Evolutionary conservation across 352 stramenopile genomes (phyloP).

Genomic region (Phytophthora sansomeana): DNA sequence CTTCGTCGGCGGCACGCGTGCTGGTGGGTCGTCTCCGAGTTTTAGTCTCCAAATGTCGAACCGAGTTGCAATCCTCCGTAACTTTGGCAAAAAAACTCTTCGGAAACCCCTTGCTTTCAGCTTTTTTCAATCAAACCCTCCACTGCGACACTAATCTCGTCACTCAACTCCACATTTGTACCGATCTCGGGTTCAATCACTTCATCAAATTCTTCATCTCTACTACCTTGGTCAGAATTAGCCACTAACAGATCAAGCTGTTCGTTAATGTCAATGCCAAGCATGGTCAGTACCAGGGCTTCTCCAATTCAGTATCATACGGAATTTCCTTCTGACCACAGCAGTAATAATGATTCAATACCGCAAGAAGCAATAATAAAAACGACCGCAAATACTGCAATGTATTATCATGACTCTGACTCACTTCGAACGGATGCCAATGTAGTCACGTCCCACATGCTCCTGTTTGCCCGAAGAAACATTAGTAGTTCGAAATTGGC

Average conservation of each 20-base stretch:
- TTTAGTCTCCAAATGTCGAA: slow-evolving; percentile 11
- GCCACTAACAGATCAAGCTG: slow-evolving; percentile 1
- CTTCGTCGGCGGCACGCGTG: not conserved
- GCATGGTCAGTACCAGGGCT: slow-evolving; percentile 10
- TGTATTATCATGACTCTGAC: no score
- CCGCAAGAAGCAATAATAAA: no score
- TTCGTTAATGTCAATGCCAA: slow-evolving; percentile 1
- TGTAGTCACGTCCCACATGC: no score
- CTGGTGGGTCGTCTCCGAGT: slow-evolving; percentile 8
- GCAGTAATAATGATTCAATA: no score
- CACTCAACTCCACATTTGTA: not conserved
- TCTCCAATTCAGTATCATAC: no score
- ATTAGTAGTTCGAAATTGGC: no score
- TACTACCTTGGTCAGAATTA: no score
- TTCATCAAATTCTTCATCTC: no score
- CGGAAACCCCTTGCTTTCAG: slow-evolving; percentile 4
- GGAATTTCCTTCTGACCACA: no score
- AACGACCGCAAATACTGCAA: no score
- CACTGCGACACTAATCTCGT: slow-evolving; percentile 1
- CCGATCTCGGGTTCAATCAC: slow-evolving; percentile 13
- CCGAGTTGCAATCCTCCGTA: slow-evolving; percentile 9
- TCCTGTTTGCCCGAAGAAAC: no score
- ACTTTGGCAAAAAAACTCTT: not conserved
- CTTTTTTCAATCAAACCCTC: slow-evolving; percentile 5
- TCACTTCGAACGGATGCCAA: no score